Evolutionary conservation across 2,329 filamentous ascomycete genomes (phyloP), one percentile per base, ranked within the genome.

Genomic region (Colletotrichum liriopes): DNA sequence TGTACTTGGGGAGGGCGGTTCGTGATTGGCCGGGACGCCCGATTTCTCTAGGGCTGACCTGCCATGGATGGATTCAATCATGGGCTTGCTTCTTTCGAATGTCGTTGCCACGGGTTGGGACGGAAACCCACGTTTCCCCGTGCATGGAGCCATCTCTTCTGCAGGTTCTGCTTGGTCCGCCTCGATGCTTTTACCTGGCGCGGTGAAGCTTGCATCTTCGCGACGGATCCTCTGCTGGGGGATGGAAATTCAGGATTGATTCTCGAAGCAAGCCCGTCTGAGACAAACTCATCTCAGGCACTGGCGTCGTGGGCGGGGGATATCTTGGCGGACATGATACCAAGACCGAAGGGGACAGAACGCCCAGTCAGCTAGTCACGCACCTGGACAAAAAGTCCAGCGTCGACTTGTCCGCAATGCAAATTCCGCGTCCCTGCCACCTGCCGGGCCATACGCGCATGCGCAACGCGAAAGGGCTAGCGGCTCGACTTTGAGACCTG

Each of bases 311-410:
- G 23, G 47, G 56, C 18, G 45, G 37, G 18, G 4, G 7, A 35
- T 16, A 23, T 26, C 35, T 58, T 58, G 55, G 55, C 55, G 35
- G 11, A 23, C 35, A 6, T 5, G n/a, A 49, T 32, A 49, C 59
- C 43, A 63, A 51, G 60, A 12, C 60, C 60, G 45, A 63, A 26
- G 35, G 47, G 35, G 60, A 52, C 47, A 62, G 20, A 43, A 39
- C 41, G 41, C 43, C 32, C 58, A 47, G 58, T 35, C 41, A 41
- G 60, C 18, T 8, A 23, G 52, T 55, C 5, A 55, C 20, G 52
- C 52, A 37, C 5, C 32, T 26, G n/a, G 23, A 32, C 20, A 29
- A 9, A 29, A 49, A n/a, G 45, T n/a, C n/a, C 43, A 45, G 29
- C 37, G 26, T 29, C 14, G 35, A 37, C 8, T 37, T 37, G 35